Evolutionary conservation across 192 early-diverging fungal species (phyloP).

Genomic region (Physocladia obscura): DNA sequence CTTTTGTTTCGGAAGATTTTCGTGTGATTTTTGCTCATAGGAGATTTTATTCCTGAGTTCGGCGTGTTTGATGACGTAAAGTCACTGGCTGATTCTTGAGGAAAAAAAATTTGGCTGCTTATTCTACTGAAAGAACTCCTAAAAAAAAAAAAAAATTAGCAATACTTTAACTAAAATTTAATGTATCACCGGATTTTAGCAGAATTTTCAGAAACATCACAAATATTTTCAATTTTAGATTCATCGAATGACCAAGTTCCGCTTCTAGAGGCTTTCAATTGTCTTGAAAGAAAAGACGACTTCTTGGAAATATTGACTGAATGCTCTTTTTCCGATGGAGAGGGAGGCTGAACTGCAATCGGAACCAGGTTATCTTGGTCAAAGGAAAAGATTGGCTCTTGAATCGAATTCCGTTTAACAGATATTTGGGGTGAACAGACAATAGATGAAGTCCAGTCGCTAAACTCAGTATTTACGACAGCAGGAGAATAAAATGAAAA

Average conservation of each 20-base stretch:
- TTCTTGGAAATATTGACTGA: neutral
- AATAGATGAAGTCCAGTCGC: neutral
- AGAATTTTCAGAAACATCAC: neutral
- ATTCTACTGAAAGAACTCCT: too few species aligned
- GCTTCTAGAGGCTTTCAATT: neutral
- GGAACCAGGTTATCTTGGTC: neutral
- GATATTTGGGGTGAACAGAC: too few species aligned
- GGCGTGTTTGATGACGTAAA: too few species aligned
- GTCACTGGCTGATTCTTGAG: too few species aligned
- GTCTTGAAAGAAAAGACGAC: too few species aligned
- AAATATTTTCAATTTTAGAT: too few species aligned
- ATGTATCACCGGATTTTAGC: neutral
- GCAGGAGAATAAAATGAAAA: neutral
- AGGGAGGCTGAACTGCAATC: conserved; percentile 10
- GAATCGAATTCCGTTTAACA: neutral
- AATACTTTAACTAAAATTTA: neutral
- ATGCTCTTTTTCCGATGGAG: neutral
- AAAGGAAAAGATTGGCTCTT: conserved; percentile 2
- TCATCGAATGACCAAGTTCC: neutral
- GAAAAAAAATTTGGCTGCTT: too few species aligned
- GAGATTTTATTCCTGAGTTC: too few species aligned
- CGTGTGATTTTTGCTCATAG: too few species aligned
- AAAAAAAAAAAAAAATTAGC: too few species aligned
- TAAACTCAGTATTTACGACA: neutral
- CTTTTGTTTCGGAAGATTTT: too few species aligned